Conservation (phyloP, 345 rosid species). For the Eucalyptus lansdowneana region DNA sequence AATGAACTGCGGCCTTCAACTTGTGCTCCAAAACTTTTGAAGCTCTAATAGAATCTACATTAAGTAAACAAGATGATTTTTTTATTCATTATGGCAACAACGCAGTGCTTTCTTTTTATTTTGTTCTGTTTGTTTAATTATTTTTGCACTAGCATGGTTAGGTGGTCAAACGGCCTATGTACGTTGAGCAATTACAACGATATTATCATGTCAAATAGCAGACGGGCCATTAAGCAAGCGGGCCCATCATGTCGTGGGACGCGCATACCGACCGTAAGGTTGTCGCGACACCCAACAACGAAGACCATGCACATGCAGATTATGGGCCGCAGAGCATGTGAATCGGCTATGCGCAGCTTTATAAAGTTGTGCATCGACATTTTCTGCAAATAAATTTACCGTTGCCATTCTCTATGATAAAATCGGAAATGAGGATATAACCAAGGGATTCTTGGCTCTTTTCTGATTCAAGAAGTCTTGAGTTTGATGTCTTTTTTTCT, state of each 20-base stretch:
- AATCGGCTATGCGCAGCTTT: background rate
- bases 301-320: background rate
- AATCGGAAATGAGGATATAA: background rate
- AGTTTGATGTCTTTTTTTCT: background rate
- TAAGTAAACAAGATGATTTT: too few species aligned
- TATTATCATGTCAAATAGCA: background rate
- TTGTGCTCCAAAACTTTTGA: background rate
- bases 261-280: background rate
- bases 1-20: background rate
- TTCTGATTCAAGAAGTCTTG: background rate
- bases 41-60: background rate
- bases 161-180: background rate
- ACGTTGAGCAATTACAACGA: background rate
- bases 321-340: background rate
- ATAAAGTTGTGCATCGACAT: background rate
- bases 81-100: background rate
- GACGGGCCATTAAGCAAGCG: background rate
- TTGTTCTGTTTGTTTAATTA: background rate
- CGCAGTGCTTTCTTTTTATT: background rate
- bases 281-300: background rate
- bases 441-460: background rate
- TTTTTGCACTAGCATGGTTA: background rate
- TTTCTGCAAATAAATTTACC: background rate
- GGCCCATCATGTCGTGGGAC: background rate
- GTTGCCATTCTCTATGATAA: background rate